Conservation (phyloP, 306 rosid genomes). For the Gillenia trifoliata region DNA sequence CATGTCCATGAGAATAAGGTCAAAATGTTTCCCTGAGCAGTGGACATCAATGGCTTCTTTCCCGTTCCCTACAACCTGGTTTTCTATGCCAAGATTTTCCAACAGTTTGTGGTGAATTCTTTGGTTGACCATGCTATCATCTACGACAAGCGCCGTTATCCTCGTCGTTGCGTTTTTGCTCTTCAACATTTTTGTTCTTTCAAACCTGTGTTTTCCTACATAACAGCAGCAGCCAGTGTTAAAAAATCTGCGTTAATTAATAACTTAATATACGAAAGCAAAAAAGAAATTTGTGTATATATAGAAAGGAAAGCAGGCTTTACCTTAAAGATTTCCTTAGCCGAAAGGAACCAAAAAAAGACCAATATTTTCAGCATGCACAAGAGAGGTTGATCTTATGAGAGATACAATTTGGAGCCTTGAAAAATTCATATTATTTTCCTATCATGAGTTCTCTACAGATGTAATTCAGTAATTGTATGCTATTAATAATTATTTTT, state of each 20-base stretch:
- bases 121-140: constrained; percentile 42
- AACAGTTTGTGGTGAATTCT: constrained; percentile 46
- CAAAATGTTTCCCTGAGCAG: constrained; percentile 45
- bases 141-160: constrained; percentile 70
- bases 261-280: neutral
- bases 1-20: constrained; percentile 82
- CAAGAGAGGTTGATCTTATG: neutral
- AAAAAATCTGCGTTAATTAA: neutral
- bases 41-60: constrained; percentile 75
- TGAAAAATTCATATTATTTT: neutral
- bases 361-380: neutral
- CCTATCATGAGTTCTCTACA: neutral
- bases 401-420: neutral
- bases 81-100: constrained; percentile 46
- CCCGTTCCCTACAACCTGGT: constrained; percentile 53
- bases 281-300: neutral
- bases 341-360: neutral
- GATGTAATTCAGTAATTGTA: too few species aligned
- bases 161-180: constrained; percentile 1
- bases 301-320: neutral
- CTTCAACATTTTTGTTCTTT: constrained; percentile 9
- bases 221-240: neutral
- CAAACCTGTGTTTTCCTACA: neutral
- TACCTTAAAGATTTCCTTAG: neutral
- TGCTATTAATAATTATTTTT: too few species aligned